Percentiles rank a stretch among this genome's conserved stretches.
Conservation (phyloP, 306 rosid species). For the Pueraria montana region DNA sequence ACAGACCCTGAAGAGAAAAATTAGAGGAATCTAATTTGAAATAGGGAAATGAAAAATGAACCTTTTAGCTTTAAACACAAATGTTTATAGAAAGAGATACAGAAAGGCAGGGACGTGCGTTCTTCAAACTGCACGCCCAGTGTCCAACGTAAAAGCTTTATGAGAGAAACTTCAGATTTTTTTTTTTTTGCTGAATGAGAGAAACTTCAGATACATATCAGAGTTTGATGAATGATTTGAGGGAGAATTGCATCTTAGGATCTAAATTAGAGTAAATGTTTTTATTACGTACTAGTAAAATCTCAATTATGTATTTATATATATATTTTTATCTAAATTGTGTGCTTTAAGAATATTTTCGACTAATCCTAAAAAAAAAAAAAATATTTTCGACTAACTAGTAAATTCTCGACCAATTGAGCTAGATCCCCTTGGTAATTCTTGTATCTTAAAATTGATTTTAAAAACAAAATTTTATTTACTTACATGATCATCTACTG, state of each 20-base stretch:
- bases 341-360: background rate
- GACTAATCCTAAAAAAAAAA: no score
- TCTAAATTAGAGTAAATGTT: conserved; percentile 17
- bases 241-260: conserved; percentile 40
- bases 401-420: no score
- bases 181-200: no score
- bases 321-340: background rate
- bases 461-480: no score
- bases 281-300: background rate
- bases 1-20: background rate
- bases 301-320: background rate
- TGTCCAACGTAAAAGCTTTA: conserved; percentile 4
- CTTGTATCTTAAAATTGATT: no score
- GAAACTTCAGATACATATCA: background rate
- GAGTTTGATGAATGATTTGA: conserved; percentile 16
- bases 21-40: background rate
- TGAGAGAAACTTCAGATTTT: background rate
- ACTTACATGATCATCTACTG: no score
- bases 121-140: conserved; percentile 31
- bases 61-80: conserved; percentile 33
- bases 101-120: conserved; percentile 24
- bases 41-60: conserved; percentile 13
- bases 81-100: background rate
- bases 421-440: no score
- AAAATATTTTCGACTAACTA: no score